Evolutionary conservation across 805 yeast genomes (phyloP).

Genomic region (Barnettozyma californica): DNA sequence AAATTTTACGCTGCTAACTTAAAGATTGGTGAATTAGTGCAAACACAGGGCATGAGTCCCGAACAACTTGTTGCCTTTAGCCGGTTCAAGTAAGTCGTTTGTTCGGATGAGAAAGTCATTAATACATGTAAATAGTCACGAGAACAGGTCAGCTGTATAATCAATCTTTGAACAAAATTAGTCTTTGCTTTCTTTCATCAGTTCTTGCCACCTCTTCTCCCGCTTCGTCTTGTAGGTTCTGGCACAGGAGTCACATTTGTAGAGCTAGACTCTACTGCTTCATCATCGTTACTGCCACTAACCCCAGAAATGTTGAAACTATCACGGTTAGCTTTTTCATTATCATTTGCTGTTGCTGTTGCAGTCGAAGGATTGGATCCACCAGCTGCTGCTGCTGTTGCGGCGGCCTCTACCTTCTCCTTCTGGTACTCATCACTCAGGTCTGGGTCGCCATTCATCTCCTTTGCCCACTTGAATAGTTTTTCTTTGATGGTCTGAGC

Average conservation of each 20-base stretch:
- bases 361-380: not conserved
- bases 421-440: constrained; percentile 35
- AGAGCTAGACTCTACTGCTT: constrained; percentile 10
- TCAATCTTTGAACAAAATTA: too few relatives aligned
- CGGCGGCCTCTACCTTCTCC: constrained; percentile 16
- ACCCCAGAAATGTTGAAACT: constrained; percentile 9
- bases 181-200: not conserved
- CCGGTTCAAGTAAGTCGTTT: constrained; percentile 10
- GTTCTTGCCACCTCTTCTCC: constrained; percentile 13
- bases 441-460: constrained; percentile 64
- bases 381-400: constrained; percentile 26
- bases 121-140: constrained; percentile 1
- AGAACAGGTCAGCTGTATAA: not conserved
- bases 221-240: constrained; percentile 16
- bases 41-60: constrained; percentile 20
- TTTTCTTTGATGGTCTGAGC: constrained; percentile 71
- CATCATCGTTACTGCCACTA: constrained; percentile 14
- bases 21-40: constrained; percentile 45
- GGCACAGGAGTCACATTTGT: constrained; percentile 10
- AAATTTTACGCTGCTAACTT: constrained; percentile 75
- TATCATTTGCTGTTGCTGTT: constrained; percentile 2
- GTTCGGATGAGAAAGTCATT: not conserved
- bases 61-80: constrained; percentile 20
- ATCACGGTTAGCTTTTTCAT: constrained; percentile 4
- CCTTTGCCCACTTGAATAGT: constrained; percentile 79